Evolutionary conservation across 1,284 basidiomycete genomes (phyloP).

Genomic region (Boletellus sp.): DNA sequence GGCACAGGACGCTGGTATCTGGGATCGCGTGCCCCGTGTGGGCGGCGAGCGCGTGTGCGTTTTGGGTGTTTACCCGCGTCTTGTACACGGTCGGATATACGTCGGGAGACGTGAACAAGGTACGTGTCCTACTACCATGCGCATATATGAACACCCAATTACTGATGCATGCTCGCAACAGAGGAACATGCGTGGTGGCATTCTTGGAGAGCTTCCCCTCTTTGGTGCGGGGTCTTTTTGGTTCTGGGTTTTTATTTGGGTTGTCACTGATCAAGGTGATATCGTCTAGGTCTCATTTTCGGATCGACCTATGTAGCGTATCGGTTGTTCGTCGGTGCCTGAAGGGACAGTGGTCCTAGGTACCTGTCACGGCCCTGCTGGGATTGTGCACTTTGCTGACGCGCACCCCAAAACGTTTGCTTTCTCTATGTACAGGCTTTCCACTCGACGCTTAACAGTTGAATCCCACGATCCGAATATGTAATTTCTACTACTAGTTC

Average conservation of each 20-base stretch:
- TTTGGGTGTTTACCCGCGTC: conserved; percentile 36
- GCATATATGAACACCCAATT: too few relatives aligned
- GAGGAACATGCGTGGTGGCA: conserved; percentile 18
- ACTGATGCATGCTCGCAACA: not conserved
- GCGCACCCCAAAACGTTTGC: too few relatives aligned
- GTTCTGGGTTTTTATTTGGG: not conserved
- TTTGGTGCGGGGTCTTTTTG: conserved; percentile 11
- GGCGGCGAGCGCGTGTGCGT: conserved; percentile 27
- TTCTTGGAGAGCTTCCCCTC: conserved; percentile 13
- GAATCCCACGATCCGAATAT: too few relatives aligned
- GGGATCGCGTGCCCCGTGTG: conserved; percentile 32
- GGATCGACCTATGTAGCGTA: conserved; percentile 9
- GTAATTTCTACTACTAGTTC: too few relatives aligned
- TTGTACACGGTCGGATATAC: conserved; percentile 34
- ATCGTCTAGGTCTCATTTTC: conserved; percentile 3
- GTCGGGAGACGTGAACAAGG: conserved; percentile 28
- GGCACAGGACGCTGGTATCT: conserved; percentile 28
- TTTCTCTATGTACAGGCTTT: too few relatives aligned
- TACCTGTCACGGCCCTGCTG: too few relatives aligned
- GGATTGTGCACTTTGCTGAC: too few relatives aligned
- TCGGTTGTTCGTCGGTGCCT: conserved; percentile 2
- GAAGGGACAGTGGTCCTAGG: not conserved
- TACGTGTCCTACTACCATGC: conserved; percentile 9
- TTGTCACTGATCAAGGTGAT: too few relatives aligned
- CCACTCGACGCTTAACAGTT: too few relatives aligned